Percentiles rank a stretch among this genome's conserved stretches.
phyloP scores from a whole-genome alignment of 345 rosid species.

The Sisymbrium altissimum region DNA sequence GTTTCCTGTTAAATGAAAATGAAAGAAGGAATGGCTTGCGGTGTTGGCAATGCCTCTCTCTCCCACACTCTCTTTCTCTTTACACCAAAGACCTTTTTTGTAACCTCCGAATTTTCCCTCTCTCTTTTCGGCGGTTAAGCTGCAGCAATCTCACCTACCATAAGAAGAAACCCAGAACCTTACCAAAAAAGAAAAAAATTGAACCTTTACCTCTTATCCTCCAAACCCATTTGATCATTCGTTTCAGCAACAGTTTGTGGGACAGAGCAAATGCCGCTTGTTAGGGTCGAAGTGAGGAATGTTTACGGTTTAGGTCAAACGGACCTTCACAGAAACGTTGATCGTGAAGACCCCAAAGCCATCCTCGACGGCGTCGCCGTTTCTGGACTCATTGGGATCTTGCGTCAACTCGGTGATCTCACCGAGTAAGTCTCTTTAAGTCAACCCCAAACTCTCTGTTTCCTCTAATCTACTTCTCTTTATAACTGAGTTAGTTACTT shows the following conservation, averaged over 20 bases:
- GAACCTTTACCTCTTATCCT: conserved; percentile 3
- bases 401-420: conserved; percentile 99
- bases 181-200: not conserved
- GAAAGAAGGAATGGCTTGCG: conserved; percentile 55
- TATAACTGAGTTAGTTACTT: not conserved
- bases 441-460: conserved; percentile 29
- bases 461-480: not conserved
- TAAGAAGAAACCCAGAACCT: not conserved
- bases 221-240: conserved; percentile 10
- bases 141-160: conserved; percentile 62
- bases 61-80: not conserved
- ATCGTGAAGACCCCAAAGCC: conserved; percentile 82
- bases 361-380: conserved; percentile 84
- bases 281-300: conserved; percentile 61
- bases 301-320: conserved; percentile 83
- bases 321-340: conserved; percentile 63
- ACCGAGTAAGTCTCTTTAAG: conserved; percentile 67
- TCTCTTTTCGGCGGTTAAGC: conserved; percentile 68
- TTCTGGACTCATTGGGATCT: conserved; percentile 87
- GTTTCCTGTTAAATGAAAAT: not conserved
- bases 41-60: conserved; percentile 65
- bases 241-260: not conserved
- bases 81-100: conserved; percentile 14
- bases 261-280: conserved; percentile 63
- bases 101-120: conserved; percentile 25